These are phyloP conservation scores for Trichophaea hybrida DNA, from an alignment of 2,329 filamentous ascomycete genomes.

Conservation along the genomic window DNA sequence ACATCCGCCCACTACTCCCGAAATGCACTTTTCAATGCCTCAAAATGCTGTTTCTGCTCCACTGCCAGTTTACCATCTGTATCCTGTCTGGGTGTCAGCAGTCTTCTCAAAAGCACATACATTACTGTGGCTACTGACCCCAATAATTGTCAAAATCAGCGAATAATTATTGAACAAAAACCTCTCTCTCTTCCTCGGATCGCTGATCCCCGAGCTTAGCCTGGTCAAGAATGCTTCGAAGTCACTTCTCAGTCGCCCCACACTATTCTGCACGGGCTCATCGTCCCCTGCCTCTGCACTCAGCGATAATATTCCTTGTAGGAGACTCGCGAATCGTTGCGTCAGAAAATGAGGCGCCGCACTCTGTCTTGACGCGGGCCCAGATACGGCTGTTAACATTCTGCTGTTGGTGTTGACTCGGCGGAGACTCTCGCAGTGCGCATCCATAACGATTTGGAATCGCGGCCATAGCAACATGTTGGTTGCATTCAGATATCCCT, in stretches of 20 bases:
- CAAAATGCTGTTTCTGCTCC: constrained; percentile 65
- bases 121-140: constrained; percentile 34
- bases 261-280: constrained; percentile 65
- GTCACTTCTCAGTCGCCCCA: constrained; percentile 62
- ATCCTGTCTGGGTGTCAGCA: constrained; percentile 30
- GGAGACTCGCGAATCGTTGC: constrained; percentile 85
- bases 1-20: not conserved
- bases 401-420: constrained; percentile 40
- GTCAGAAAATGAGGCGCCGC: constrained; percentile 83
- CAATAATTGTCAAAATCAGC: constrained; percentile 81
- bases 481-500: constrained; percentile 84
- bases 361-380: constrained; percentile 47
- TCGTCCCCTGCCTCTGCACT: constrained; percentile 88
- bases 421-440: constrained; percentile 76
- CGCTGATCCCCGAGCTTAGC: constrained; percentile 57
- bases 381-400: constrained; percentile 32
- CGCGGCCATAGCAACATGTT: constrained; percentile 95
- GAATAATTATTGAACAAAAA: constrained; percentile 96
- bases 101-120: not conserved
- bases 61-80: constrained; percentile 55
- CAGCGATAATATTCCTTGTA: constrained; percentile 69
- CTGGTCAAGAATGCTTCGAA: constrained; percentile 71
- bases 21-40: constrained; percentile 46
- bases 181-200: constrained; percentile 65
- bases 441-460: constrained; percentile 85